phyloP scores from a whole-genome alignment of 23 red algal genomes.

The Gracilaria domingensis region DNA sequence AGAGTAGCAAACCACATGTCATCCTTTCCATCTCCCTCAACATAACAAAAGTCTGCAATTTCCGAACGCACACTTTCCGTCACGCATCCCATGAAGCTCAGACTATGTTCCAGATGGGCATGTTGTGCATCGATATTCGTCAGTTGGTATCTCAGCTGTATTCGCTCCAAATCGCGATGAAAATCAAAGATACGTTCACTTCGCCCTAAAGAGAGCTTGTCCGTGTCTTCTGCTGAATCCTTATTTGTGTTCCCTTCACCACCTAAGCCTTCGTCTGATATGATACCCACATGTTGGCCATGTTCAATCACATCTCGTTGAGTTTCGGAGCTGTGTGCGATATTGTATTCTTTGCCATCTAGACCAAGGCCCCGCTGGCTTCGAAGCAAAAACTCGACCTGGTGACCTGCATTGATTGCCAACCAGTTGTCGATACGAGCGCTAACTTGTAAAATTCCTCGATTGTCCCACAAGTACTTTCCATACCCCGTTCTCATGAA shows the following conservation, averaged over 20 bases:
- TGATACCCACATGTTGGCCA: neutral
- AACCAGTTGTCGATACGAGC: conserved; percentile 73
- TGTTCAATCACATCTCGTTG: neutral
- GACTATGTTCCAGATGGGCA: conserved; percentile 29
- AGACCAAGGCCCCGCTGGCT: neutral
- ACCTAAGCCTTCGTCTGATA: neutral
- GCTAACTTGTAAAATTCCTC: conserved; percentile 58
- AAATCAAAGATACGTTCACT: conserved; percentile 43
- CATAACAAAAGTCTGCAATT: conserved; percentile 52
- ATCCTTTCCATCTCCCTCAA: conserved; percentile 3
- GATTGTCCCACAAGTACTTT: conserved; percentile 59
- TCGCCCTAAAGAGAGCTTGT: neutral
- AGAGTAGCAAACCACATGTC: conserved; percentile 24
- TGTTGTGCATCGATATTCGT: conserved; percentile 39
- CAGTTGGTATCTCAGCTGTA: conserved; percentile 52
- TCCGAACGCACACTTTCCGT: conserved; percentile 49
- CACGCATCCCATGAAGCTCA: conserved; percentile 70
- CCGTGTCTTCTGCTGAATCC: neutral
- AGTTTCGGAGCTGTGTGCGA: neutral
- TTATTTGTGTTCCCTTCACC: neutral
- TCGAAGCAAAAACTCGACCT: conserved; percentile 35
- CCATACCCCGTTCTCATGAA: conserved; percentile 42
- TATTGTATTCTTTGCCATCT: neutral
- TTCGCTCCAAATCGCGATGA: conserved; percentile 30
- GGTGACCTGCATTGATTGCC: conserved; percentile 25